These are phyloP conservation scores for Oxyria digyna DNA, from an alignment of 148 eudicot genomes.

Conservation along the genomic window DNA sequence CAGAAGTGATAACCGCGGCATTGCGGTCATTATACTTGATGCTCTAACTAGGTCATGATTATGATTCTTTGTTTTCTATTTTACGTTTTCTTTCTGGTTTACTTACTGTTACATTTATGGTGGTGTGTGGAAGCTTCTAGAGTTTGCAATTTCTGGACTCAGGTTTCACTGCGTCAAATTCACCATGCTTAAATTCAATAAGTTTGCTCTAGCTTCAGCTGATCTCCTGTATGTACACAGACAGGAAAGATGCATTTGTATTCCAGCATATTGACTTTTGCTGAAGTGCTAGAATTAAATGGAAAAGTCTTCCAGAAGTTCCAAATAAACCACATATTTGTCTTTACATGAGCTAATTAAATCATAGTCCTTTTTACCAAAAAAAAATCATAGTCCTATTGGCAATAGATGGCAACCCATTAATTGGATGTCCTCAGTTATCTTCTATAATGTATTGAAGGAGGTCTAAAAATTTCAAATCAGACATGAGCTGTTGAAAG, in stretches of 20 bases:
- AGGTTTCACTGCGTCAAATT: background rate
- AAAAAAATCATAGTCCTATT: too few species aligned
- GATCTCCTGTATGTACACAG: background rate
- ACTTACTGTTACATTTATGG: background rate
- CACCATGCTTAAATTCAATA: background rate
- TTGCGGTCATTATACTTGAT: constrained; percentile 91
- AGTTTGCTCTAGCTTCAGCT: background rate
- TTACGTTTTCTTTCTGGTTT: background rate
- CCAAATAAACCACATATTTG: background rate
- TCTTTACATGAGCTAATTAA: background rate
- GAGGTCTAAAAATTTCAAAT: background rate
- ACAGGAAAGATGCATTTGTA: background rate
- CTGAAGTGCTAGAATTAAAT: background rate
- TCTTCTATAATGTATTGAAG: too few species aligned
- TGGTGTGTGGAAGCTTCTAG: too few species aligned
- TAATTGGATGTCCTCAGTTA: too few species aligned
- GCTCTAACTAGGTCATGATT: constrained; percentile 65
- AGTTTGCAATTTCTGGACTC: background rate
- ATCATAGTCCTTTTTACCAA: too few species aligned
- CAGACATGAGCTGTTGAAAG: background rate
- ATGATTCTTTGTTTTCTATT: background rate
- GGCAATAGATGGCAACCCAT: too few species aligned
- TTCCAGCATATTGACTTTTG: background rate
- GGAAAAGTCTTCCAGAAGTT: background rate
- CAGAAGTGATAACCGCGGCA: constrained; percentile 70